Percentiles rank a stretch among this genome's conserved stretches.
Evolutionary conservation across 2,329 filamentous ascomycete species (phyloP).

Genomic region (Fusarium coffeatum): DNA sequence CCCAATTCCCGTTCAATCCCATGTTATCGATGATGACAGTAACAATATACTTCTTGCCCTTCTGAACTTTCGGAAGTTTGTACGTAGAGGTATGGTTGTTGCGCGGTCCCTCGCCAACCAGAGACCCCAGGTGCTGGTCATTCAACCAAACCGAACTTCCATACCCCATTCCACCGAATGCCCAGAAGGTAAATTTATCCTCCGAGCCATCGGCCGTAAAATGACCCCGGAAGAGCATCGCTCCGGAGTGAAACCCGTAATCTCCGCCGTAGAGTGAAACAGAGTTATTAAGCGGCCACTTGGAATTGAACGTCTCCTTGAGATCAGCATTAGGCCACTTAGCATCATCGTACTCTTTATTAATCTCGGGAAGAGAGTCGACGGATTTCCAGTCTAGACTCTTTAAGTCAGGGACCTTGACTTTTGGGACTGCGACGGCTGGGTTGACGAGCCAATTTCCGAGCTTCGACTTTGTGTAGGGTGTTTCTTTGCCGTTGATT

Average conservation of each 20-base stretch:
- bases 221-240: conserved; percentile 75
- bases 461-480: conserved; percentile 53
- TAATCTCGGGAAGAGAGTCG: conserved; percentile 77
- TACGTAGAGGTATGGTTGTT: conserved; percentile 67
- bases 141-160: conserved; percentile 76
- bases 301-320: conserved; percentile 69
- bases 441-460: conserved; percentile 64
- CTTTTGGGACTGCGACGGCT: conserved; percentile 62
- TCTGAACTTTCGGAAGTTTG: conserved; percentile 62
- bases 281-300: conserved; percentile 67
- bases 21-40: conserved; percentile 80
- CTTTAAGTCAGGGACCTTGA: conserved; percentile 66
- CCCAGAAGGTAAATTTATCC: conserved; percentile 65
- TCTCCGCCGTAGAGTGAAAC: conserved; percentile 75
- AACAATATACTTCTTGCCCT: conserved; percentile 68
- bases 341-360: conserved; percentile 73
- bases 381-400: conserved; percentile 74
- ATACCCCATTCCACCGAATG: conserved; percentile 75
- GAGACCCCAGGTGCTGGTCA: conserved; percentile 71
- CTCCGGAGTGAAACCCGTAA: conserved; percentile 79
- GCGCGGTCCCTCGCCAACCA: conserved; percentile 64
- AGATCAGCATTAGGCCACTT: conserved; percentile 72
- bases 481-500: conserved; percentile 55
- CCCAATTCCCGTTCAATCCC: conserved; percentile 75
- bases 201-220: conserved; percentile 74